Evolutionary conservation across 1,284 basidiomycete species (phyloP), one percentile per base, ranked within the genome.

Genomic region (Cerrena zonata): DNA sequence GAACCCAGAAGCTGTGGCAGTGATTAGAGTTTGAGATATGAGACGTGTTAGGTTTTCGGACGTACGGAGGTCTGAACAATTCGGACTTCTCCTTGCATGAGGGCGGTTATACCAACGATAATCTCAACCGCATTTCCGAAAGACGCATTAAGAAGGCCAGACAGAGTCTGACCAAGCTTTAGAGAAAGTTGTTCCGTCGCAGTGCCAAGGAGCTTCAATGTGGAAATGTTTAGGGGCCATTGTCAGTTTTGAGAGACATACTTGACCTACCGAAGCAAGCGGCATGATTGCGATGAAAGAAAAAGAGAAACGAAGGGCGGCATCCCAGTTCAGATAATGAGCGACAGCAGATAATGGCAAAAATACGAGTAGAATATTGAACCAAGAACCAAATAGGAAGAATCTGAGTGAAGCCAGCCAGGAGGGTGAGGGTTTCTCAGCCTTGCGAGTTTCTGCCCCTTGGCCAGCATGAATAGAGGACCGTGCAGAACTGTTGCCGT

Each of bases 231-330:
- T n/a, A n/a, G n/a, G n/a, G n/a, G n/a, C n/a, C n/a, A n/a, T n/a
- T n/a, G n/a, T n/a, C n/a, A n/a, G n/a, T n/a, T n/a, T n/a, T n/a
- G n/a, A n/a, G n/a, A n/a, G n/a, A n/a, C n/a, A n/a, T n/a, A n/a
- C 21, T 4, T 4, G 51, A 60, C 65, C 52, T 56, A 86, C 88
- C 71, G 87, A 86, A 38, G 89, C 89, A 30, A 94, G 75, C n/a
- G 91, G 91, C 49, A 94, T 76, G 58, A 95, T 93, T 5, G 91
- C 88, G 37, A 92, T 63, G 67, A 94, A 95, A 53, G 86, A 89
- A 63, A 90, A 87, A 4, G 71, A 69, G 62, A 94, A 95, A n/a
- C 89, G 80, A 39, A 87, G 74, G 7, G 80, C 84, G n/a, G 88
- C 86, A 69, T 90, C 86, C 89, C 87, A 90, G 57, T 82, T 60